Evolutionary conservation across 2,329 filamentous ascomycete species (phyloP).

Genomic region (Diaporthe aspalathi): DNA sequence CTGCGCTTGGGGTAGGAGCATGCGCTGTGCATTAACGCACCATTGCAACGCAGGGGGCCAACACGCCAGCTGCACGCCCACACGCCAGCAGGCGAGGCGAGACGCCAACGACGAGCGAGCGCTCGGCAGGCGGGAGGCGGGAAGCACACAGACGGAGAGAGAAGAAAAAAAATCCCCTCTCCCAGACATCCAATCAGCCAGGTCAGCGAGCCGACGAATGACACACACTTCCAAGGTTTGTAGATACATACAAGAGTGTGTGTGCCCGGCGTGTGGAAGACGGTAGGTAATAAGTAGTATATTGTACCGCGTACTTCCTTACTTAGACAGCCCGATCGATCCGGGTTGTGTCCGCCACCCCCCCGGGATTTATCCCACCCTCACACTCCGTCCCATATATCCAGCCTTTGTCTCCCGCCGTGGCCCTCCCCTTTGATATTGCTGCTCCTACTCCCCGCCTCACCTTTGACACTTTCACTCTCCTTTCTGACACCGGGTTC

Average conservation of each 20-base stretch:
- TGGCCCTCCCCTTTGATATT: not conserved
- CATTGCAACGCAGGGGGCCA: conserved; percentile 21
- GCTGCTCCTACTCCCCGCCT: not conserved
- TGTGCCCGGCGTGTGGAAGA: not conserved
- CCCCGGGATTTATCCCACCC: not conserved
- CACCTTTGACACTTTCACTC: conserved; percentile 11
- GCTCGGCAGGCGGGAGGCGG: conserved; percentile 9
- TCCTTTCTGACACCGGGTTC: not conserved
- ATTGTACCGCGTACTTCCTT: not conserved
- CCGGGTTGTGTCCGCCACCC: not conserved
- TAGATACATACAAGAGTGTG: no score
- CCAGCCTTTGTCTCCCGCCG: conserved; percentile 13
- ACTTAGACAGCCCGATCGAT: conserved; percentile 16
- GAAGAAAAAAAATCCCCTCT: conserved; percentile 9
- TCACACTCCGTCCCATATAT: conserved; percentile 9
- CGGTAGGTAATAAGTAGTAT: no score
- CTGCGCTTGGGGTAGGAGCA: conserved; percentile 7
- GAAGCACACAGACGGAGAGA: not conserved
- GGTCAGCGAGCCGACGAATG: not conserved
- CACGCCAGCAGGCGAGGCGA: conserved; percentile 19
- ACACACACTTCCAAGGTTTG: conserved; percentile 5
- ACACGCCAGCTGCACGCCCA: no score
- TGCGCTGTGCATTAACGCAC: not conserved
- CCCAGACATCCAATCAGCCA: conserved; percentile 2
- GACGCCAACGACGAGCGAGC: conserved; percentile 20